Base-by-base conservation (phyloP, 164 flowering plant genomes). In the Chimonanthus salicifolius region DNA sequence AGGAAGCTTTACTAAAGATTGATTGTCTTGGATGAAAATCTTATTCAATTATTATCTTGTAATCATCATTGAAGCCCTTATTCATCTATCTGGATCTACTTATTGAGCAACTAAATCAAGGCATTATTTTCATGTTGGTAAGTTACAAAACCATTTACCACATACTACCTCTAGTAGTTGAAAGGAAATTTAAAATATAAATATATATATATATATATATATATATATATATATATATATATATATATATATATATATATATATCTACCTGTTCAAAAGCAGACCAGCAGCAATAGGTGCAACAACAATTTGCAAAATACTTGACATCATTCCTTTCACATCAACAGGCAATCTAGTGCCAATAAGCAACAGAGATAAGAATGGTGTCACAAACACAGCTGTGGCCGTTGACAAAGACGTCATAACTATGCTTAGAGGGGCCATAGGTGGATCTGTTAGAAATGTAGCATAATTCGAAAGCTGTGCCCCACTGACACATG, bases 401-500 rank as follows among this genome's bases (percentile, higher is more conserved):
- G 90, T 83, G 47, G 98, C 98, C 10, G 99, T 95, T 33, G 99
- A 92, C 62, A 95, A 71, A 65, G 97, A 91, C 64, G 98, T 92
- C 99, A 95, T 92, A 46, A 95, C 97, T 77, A 95, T 92, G 84
- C 99, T 95, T 70, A 92, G 83, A 75, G 99, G 98, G 47, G 99
- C 98, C 91, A 92, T 80, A n/a, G 73, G 60, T 16, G 97, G 97
- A 70, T 91, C 98, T 6, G 99, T 91, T 58, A 92, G 84, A 78
- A 91, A 95, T 49, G 99, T 95, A 50, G 99, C 99, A 81, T 92
- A 95, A 76, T 88, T 90, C 66, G 96, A 92, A 67, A 95, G 97
- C 83, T 95, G 99, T 16, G 98, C 97, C 9, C 99, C 98, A 76
- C 98, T 92, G 76, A 92, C 98, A 80, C 99, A 95, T 66, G 98